Percentiles rank a stretch among this genome's conserved stretches.
Conservation (phyloP, 441 rosid species). For the Dalechampia spathulata region DNA sequence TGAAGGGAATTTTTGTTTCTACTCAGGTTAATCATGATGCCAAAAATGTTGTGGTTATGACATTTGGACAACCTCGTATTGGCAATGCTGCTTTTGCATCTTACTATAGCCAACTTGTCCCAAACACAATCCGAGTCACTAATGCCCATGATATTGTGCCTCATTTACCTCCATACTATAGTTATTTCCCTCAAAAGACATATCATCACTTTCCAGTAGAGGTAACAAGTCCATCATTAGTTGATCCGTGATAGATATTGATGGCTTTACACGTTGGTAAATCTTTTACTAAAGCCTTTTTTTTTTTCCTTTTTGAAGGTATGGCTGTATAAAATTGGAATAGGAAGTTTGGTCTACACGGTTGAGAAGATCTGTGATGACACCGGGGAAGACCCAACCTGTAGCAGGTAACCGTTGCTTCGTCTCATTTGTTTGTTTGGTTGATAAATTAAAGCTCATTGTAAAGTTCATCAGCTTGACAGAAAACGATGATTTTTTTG, state of each 20-base stretch:
- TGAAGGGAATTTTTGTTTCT: conserved; percentile 9
- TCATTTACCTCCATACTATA: conserved; percentile 86
- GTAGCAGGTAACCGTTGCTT: conserved; percentile 74
- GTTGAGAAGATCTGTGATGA: conserved; percentile 78
- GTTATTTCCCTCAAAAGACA: conserved; percentile 74
- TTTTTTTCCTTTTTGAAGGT: conserved; percentile 45
- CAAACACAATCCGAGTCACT: conserved; percentile 62
- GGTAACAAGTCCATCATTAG: conserved; percentile 31
- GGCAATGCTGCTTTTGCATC: conserved; percentile 89
- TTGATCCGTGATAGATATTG: background rate
- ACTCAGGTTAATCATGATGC: conserved; percentile 71
- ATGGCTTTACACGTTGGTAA: too few species aligned
- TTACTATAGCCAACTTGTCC: conserved; percentile 59
- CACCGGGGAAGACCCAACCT: conserved; percentile 85
- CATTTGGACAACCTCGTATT: conserved; percentile 97
- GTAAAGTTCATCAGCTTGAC: background rate
- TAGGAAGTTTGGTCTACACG: conserved; percentile 46
- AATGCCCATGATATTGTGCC: conserved; percentile 87
- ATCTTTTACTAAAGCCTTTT: background rate
- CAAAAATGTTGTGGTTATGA: conserved; percentile 62
- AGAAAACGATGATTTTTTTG: too few species aligned
- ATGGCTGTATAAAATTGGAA: conserved; percentile 62
- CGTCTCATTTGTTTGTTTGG: too few species aligned
- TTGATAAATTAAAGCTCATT: background rate
- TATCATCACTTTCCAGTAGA: conserved; percentile 96